Evolutionary conservation across 768 basidiomycete species (phyloP).

Genomic region (Russula emetica): DNA sequence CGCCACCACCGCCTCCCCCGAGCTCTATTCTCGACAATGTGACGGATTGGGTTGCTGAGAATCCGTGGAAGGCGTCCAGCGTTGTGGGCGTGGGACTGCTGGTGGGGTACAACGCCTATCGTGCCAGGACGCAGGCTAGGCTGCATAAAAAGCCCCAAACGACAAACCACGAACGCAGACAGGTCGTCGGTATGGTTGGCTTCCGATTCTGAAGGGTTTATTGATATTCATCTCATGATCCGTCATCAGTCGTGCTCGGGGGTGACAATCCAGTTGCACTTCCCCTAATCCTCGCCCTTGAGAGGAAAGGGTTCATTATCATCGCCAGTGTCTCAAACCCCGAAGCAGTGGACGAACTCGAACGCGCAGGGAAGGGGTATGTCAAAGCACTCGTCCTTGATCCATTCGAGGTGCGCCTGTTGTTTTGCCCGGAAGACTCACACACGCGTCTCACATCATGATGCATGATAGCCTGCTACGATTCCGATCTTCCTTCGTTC

Average conservation of each 20-base stretch:
- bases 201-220: neutral
- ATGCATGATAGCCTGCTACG: constrained; percentile 53
- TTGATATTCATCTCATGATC: constrained; percentile 11
- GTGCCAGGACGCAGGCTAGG: constrained; percentile 28
- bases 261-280: constrained; percentile 70
- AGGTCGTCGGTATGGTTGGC: constrained; percentile 42
- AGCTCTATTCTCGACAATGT: constrained; percentile 45
- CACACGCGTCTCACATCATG: neutral
- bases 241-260: constrained; percentile 64
- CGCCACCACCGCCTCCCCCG: constrained; percentile 38
- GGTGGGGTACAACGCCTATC: constrained; percentile 47
- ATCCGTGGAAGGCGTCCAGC: constrained; percentile 60
- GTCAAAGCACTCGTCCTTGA: constrained; percentile 79
- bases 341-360: constrained; percentile 60
- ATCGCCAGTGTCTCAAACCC: constrained; percentile 72
- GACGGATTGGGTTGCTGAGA: constrained; percentile 48
- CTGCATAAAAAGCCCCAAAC: constrained; percentile 30
- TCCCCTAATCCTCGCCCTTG: constrained; percentile 69
- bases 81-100: constrained; percentile 59
- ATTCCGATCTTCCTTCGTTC: constrained; percentile 77
- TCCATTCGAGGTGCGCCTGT: constrained; percentile 58
- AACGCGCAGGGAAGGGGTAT: constrained; percentile 65
- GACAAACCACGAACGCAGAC: constrained; percentile 38
- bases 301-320: constrained; percentile 77
- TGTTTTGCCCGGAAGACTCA: neutral